Conservation (phyloP, 2,329 filamentous ascomycete species). For the Fusarium denticulatum region DNA sequence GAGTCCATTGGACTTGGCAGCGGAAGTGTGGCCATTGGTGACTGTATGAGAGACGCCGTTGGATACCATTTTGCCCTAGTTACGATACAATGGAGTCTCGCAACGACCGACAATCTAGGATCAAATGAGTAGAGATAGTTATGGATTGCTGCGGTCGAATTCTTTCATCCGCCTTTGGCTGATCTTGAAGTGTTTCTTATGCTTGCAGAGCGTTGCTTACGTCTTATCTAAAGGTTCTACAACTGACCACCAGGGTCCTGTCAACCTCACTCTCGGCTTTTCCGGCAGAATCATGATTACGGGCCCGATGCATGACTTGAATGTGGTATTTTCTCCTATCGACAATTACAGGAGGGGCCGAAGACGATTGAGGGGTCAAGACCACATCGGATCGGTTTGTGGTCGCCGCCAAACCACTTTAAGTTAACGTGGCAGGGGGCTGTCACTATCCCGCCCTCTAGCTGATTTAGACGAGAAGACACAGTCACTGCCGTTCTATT, state of each 20-base stretch:
- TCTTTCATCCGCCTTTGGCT: neutral
- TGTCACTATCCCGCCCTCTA: neutral
- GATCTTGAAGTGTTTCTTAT: too few species aligned
- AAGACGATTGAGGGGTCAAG: neutral
- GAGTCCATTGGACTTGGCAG: neutral
- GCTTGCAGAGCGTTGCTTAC: too few species aligned
- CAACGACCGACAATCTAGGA: rapidly evolving
- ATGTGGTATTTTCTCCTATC: neutral
- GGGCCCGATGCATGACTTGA: neutral
- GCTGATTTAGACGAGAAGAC: neutral
- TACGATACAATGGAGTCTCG: too few species aligned
- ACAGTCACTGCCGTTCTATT: neutral
- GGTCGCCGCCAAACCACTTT: neutral
- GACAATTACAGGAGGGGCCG: neutral
- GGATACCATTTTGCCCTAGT: neutral
- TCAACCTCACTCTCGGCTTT: neutral
- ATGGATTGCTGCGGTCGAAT: neutral
- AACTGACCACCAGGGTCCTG: too few species aligned
- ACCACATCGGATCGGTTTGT: neutral
- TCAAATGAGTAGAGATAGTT: neutral
- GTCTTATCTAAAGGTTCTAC: too few species aligned
- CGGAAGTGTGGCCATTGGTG: neutral
- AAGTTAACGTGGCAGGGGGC: neutral
- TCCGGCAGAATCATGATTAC: neutral
- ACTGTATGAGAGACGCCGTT: rapidly evolving